Conservation (phyloP, 1,284 basidiomycete species). For the Marasmius sp. region DNA sequence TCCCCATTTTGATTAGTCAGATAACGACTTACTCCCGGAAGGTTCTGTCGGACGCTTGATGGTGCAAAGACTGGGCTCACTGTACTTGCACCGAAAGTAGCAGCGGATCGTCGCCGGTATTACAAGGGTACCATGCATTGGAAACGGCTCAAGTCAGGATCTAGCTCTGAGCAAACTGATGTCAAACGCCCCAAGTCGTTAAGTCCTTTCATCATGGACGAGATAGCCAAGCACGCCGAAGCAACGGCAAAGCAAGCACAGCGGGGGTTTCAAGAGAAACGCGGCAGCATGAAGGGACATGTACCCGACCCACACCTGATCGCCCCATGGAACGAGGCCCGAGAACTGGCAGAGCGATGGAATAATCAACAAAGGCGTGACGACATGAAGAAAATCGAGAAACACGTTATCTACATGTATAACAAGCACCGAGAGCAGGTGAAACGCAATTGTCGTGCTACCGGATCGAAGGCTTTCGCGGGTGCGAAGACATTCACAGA, state of each 20-base stretch:
- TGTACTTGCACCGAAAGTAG: slow-evolving; percentile 31
- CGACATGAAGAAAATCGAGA: slow-evolving; percentile 28
- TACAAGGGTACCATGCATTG: slow-evolving; percentile 35
- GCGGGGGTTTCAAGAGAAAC: slow-evolving; percentile 28
- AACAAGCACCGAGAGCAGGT: slow-evolving; percentile 9
- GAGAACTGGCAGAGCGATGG: slow-evolving; percentile 7
- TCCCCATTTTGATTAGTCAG: neutral
- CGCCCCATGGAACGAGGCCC: slow-evolving; percentile 36
- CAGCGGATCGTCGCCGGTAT: slow-evolving; percentile 25
- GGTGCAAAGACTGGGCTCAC: slow-evolving; percentile 59
- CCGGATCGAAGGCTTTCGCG: neutral
- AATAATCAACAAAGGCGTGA: slow-evolving; percentile 15
- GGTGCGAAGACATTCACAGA: slow-evolving; percentile 32
- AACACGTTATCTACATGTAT: slow-evolving; percentile 28
- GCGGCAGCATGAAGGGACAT: slow-evolving; percentile 16
- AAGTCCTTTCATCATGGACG: slow-evolving; percentile 52
- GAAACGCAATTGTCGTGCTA: neutral
- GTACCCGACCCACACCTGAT: slow-evolving; percentile 34
- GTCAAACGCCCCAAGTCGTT: slow-evolving; percentile 15
- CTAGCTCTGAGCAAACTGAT: slow-evolving; percentile 14
- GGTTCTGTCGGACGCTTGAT: slow-evolving; percentile 62
- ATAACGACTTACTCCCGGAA: slow-evolving; percentile 20
- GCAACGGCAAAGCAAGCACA: slow-evolving; percentile 19
- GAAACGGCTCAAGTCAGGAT: slow-evolving; percentile 28
- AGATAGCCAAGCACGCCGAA: slow-evolving; percentile 28